Evolutionary conservation across 352 stramenopile genomes (phyloP).

Genomic region (Blastocystis sp.): DNA sequence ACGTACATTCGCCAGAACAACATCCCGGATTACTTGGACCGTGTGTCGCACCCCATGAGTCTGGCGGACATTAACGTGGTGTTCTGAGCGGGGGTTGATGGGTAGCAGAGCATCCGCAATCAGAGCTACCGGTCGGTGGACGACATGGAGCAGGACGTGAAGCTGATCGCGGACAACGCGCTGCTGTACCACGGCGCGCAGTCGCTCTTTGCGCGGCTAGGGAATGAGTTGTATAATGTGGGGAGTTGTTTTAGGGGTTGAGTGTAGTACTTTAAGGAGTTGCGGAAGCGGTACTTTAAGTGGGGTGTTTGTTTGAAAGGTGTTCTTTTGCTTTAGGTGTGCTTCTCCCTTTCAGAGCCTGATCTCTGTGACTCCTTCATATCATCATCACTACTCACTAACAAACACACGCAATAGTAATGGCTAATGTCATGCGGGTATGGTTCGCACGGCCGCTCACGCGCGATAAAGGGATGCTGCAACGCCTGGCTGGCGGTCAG

Average conservation of each 20-base stretch:
- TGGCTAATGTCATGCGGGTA: neutral
- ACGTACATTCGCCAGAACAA: constrained; percentile 44
- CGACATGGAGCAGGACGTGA: constrained; percentile 49
- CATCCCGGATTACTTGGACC: constrained; percentile 32
- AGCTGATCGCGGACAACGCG: constrained; percentile 46
- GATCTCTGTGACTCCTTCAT: neutral
- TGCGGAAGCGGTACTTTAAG: neutral
- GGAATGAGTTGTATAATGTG: constrained; percentile 56
- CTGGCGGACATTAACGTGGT: constrained; percentile 47
- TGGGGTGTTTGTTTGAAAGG: neutral
- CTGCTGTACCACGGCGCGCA: constrained; percentile 15
- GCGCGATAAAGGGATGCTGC: constrained; percentile 75
- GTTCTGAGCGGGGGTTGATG: neutral
- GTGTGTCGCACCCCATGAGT: constrained; percentile 47
- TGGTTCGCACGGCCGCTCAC: neutral
- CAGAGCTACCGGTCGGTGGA: constrained; percentile 23
- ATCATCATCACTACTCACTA: neutral
- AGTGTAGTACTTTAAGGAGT: constrained; percentile 17
- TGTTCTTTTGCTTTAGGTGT: neutral
- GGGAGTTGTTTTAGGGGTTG: neutral
- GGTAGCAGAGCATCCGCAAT: constrained; percentile 26
- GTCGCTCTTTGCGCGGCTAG: constrained; percentile 4
- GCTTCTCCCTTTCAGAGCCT: neutral
- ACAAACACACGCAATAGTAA: neutral
- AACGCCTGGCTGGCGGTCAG: constrained; percentile 82